phyloP scores from a whole-genome alignment of 2,329 filamentous ascomycete genomes.

The Akanthomyces dipterigenus region DNA sequence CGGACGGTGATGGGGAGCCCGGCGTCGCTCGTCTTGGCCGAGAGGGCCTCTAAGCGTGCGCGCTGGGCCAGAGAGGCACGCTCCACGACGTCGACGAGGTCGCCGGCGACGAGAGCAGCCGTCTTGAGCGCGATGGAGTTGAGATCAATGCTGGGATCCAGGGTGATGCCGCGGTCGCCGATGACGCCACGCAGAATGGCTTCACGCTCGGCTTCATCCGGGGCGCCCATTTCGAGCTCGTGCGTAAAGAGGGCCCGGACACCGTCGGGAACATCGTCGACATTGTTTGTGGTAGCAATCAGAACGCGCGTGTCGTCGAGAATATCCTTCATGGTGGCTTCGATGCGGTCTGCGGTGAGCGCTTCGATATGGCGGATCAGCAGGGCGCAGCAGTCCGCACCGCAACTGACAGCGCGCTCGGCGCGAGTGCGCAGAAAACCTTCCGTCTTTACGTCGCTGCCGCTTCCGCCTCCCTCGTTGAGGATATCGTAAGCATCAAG shows the following conservation, averaged over 20 bases:
- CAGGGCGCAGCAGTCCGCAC: conserved; percentile 72
- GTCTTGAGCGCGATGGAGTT: conserved; percentile 87
- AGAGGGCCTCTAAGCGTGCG: conserved; percentile 68
- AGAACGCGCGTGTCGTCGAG: conserved; percentile 73
- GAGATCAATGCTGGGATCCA: conserved; percentile 79
- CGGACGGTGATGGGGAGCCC: conserved; percentile 54
- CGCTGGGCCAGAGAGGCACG: conserved; percentile 73
- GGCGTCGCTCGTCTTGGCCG: conserved; percentile 36
- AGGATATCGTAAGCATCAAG: conserved; percentile 92
- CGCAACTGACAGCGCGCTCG: conserved; percentile 83
- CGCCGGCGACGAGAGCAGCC: conserved; percentile 87
- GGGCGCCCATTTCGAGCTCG: conserved; percentile 87
- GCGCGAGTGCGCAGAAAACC: conserved; percentile 81
- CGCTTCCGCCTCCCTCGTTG: conserved; percentile 75
- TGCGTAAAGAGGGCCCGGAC: conserved; percentile 90
- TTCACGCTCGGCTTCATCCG: conserved; percentile 87
- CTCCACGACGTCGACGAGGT: conserved; percentile 90
- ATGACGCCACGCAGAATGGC: conserved; percentile 76
- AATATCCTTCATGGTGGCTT: conserved; percentile 76
- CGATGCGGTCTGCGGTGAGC: conserved; percentile 84
- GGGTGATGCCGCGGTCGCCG: conserved; percentile 64
- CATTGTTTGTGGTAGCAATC: conserved; percentile 88
- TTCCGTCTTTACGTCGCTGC: conserved; percentile 89
- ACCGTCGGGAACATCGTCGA: conserved; percentile 88
- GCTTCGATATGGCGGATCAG: conserved; percentile 89